Percentiles rank a stretch among this genome's conserved stretches.
Conservation (phyloP, 2,329 filamentous ascomycete species). For the Sporothrix variecibatus region DNA sequence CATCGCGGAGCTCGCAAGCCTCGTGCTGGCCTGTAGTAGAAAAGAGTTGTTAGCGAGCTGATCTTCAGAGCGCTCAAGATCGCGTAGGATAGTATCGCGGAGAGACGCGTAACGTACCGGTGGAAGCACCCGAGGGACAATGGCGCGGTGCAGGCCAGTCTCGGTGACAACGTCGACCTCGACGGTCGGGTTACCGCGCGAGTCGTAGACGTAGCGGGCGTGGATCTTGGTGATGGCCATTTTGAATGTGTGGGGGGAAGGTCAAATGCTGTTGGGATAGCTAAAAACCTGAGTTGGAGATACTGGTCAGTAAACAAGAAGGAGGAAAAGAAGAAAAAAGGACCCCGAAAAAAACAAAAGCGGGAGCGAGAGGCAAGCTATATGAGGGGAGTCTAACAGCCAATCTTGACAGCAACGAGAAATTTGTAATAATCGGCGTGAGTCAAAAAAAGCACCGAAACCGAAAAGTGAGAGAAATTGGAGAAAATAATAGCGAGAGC, state of each 20-base stretch:
- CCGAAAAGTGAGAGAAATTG: background rate
- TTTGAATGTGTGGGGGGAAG: constrained; percentile 42
- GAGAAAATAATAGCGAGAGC: constrained; percentile 2
- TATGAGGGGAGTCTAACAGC: constrained; percentile 19
- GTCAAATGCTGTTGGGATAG: constrained; percentile 4
- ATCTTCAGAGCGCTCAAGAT: background rate
- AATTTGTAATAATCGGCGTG: constrained; percentile 14
- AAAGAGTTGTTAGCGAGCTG: constrained; percentile 27
- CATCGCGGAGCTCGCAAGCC: constrained; percentile 87
- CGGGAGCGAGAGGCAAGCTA: constrained; percentile 16
- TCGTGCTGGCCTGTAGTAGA: constrained; percentile 72
- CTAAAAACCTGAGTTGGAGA: background rate
- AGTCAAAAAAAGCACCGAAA: constrained; percentile 16
- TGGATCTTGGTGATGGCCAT: constrained; percentile 93
- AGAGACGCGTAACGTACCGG: constrained; percentile 60
- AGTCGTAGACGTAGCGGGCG: constrained; percentile 97
- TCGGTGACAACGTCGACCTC: constrained; percentile 97
- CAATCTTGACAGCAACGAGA: background rate
- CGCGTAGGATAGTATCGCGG: background rate
- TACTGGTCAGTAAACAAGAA: constrained; percentile 8
- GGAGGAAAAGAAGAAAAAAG: constrained; percentile 4
- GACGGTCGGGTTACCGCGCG: constrained; percentile 96
- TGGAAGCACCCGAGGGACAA: constrained; percentile 95
- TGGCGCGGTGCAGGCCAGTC: constrained; percentile 94
- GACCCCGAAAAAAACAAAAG: background rate